These are phyloP conservation scores for Geum urbanum DNA, from an alignment of 306 rosid species.

Conservation along the genomic window DNA sequence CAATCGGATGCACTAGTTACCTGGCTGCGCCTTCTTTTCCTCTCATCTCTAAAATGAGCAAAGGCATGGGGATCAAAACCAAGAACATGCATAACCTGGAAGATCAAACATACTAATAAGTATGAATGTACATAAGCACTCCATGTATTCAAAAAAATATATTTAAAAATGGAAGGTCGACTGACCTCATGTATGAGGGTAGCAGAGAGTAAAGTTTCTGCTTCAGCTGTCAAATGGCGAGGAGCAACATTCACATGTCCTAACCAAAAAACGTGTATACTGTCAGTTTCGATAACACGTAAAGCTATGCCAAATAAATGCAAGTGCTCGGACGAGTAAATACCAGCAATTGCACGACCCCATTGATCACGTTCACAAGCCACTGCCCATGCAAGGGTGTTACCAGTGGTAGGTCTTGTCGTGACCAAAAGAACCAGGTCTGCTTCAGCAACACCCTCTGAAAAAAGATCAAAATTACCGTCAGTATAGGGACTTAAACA, in stretches of 20 bases:
- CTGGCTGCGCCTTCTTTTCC: constrained; percentile 83
- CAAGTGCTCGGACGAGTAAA: constrained; percentile 18
- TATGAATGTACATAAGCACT: constrained; percentile 4
- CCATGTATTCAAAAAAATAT: constrained; percentile 17
- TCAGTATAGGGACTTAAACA: not conserved
- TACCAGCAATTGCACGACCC: constrained; percentile 99
- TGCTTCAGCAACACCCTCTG: constrained; percentile 86
- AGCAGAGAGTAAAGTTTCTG: constrained; percentile 92
- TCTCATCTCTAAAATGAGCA: constrained; percentile 95
- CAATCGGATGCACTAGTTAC: constrained; percentile 35
- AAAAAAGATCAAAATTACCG: constrained; percentile 14
- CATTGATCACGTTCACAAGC: constrained; percentile 99
- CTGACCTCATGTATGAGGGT: constrained; percentile 92
- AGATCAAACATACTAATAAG: constrained; percentile 24
- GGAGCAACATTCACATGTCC: constrained; percentile 99
- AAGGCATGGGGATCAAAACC: constrained; percentile 99
- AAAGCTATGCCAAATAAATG: constrained; percentile 5
- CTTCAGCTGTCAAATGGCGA: constrained; percentile 97
- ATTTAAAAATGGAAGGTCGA: constrained; percentile 22
- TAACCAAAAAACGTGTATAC: constrained; percentile 18
- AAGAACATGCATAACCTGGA: constrained; percentile 97
- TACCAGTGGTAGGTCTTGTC: constrained; percentile 95
- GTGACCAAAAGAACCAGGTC: constrained; percentile 97
- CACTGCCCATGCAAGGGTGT: constrained; percentile 99
- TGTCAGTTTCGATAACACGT: constrained; percentile 23